Percentiles rank a stretch among this genome's conserved stretches.
Evolutionary conservation across 352 stramenopile species (phyloP).

Genomic region (Phytophthora palmivora): DNA sequence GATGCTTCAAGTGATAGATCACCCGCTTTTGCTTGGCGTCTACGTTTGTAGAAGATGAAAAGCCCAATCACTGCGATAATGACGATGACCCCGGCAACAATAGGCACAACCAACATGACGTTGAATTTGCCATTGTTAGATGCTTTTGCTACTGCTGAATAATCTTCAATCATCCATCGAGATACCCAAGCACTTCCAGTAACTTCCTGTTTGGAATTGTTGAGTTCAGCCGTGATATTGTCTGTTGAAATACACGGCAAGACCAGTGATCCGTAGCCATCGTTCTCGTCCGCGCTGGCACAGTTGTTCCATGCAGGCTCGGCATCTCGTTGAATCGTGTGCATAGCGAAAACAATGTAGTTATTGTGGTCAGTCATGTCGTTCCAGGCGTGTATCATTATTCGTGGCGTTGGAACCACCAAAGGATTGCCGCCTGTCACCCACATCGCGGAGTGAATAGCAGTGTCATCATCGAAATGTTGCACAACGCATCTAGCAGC

Average conservation of each 20-base stretch:
- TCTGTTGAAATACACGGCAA: slow-evolving; percentile 18
- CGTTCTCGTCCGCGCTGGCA: slow-evolving; percentile 1
- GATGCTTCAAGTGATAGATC: too few species aligned
- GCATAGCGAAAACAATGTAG: slow-evolving; percentile 26
- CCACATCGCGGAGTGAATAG: slow-evolving; percentile 31
- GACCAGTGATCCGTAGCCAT: slow-evolving; percentile 31
- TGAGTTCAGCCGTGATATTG: slow-evolving; percentile 3
- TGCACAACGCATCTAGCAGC: slow-evolving; percentile 25
- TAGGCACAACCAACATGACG: slow-evolving; percentile 14
- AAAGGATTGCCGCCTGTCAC: slow-evolving; percentile 29
- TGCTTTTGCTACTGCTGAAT: background rate
- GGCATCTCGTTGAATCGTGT: slow-evolving; percentile 9
- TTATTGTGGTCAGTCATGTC: slow-evolving; percentile 5
- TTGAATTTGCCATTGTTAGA: slow-evolving; percentile 7
- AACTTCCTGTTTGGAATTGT: slow-evolving; percentile 2
- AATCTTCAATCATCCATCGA: slow-evolving; percentile 19
- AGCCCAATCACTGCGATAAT: slow-evolving; percentile 18
- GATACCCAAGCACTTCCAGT: slow-evolving; percentile 25
- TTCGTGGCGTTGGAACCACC: slow-evolving; percentile 12
- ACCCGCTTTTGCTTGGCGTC: slow-evolving; percentile 9
- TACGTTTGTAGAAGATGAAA: slow-evolving; percentile 11
- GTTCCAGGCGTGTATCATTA: slow-evolving; percentile 17
- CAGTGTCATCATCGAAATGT: slow-evolving; percentile 2
- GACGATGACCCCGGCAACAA: slow-evolving; percentile 22
- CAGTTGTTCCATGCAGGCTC: slow-evolving; percentile 30